Evolutionary conservation across 192 early-diverging fungal species (phyloP).

Genomic region (Podila epicladia): DNA sequence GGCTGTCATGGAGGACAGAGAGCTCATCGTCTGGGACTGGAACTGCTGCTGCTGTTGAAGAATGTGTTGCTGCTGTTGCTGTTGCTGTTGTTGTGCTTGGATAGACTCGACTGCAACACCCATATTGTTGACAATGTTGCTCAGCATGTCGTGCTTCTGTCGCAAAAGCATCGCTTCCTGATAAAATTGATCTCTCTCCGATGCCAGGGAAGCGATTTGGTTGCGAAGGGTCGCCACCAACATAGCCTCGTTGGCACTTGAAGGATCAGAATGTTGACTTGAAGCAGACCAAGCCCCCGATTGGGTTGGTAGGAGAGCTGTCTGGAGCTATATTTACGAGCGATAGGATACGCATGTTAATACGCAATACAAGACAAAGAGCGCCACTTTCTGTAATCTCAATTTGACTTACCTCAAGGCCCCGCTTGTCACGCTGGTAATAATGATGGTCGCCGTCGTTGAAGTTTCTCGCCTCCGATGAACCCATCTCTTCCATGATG

Average conservation of each 20-base stretch:
- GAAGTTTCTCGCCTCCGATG: conserved; percentile 24
- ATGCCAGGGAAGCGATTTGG: conserved; percentile 42
- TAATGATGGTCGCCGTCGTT: conserved; percentile 31
- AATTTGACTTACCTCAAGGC: background rate
- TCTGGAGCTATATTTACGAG: background rate
- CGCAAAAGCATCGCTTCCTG: conserved; percentile 32
- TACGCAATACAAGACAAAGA: background rate
- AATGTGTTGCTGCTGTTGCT: conserved; percentile 25
- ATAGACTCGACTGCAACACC: conserved; percentile 40
- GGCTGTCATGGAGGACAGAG: conserved; percentile 5
- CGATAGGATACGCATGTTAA: background rate
- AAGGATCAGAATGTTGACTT: background rate
- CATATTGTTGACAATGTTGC: conserved; percentile 32
- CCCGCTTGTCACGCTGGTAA: conserved; percentile 20
- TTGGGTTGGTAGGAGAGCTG: background rate
- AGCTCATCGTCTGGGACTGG: background rate
- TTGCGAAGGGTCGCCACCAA: conserved; percentile 36
- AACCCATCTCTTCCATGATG: conserved; percentile 51
- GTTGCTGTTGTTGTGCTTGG: conserved; percentile 26
- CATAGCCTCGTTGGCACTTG: conserved; percentile 5
- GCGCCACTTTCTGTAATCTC: background rate
- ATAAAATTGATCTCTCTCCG: conserved; percentile 47
- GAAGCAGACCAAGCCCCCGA: background rate
- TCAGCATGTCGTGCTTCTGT: conserved; percentile 39
- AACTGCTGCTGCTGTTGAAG: conserved; percentile 25